Evolutionary conservation across 805 yeast species (phyloP).

Genomic region (Sungouiozyma intestinalis): DNA sequence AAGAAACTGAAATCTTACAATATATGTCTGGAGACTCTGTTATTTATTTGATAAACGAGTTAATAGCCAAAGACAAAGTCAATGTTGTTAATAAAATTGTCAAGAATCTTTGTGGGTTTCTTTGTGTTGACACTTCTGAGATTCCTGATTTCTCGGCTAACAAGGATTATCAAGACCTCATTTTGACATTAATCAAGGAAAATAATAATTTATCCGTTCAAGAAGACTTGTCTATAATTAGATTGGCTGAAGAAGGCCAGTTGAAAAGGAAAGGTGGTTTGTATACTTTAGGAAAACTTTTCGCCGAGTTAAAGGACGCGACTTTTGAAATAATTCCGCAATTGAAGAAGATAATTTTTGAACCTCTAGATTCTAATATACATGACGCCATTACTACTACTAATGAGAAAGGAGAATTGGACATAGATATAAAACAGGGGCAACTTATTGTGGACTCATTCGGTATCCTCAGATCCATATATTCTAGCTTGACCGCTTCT

Average conservation of each 20-base stretch:
- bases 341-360: conserved; percentile 52
- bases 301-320: conserved; percentile 40
- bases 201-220: conserved; percentile 54
- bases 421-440: conserved; percentile 41
- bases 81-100: conserved; percentile 81
- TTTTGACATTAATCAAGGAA: conserved; percentile 71
- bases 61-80: conserved; percentile 46
- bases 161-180: conserved; percentile 39
- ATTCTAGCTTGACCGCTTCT: conserved; percentile 45
- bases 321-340: conserved; percentile 58
- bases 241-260: conserved; percentile 60
- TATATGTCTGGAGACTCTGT: conserved; percentile 59
- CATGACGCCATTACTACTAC: neutral
- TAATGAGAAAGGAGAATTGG: neutral
- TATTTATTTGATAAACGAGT: conserved; percentile 48
- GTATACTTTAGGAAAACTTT: conserved; percentile 50
- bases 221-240: conserved; percentile 50
- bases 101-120: conserved; percentile 81
- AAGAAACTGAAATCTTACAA: conserved; percentile 58
- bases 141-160: conserved; percentile 85
- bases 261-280: conserved; percentile 81
- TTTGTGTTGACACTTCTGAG: conserved; percentile 92
- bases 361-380: conserved; percentile 36
- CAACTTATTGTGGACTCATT: conserved; percentile 79
- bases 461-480: conserved; percentile 67